Evolutionary conservation across 1,284 basidiomycete genomes (phyloP).

Genomic region (Puccinia triticina): DNA sequence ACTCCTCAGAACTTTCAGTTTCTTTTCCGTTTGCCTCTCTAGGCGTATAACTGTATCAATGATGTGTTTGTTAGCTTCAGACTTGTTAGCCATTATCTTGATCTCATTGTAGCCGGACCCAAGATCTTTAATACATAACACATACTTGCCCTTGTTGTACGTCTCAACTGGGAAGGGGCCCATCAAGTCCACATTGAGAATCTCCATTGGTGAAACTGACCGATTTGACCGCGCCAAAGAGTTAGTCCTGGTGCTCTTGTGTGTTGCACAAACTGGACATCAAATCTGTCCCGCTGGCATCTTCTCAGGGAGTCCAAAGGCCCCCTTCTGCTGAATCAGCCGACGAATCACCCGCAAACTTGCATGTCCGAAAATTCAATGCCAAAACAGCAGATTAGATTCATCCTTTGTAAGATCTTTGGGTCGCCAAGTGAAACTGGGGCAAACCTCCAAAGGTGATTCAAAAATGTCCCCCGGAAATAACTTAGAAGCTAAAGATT

Average conservation of each 20-base stretch:
- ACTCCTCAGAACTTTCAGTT: not conserved
- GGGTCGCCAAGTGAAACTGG: not conserved
- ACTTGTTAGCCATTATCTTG: conserved; percentile 1
- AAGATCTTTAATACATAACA: not conserved
- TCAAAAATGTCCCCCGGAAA: not conserved
- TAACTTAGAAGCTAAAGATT: no score
- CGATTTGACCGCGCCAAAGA: not conserved
- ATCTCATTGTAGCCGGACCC: not conserved
- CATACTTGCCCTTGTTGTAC: not conserved
- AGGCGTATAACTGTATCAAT: not conserved
- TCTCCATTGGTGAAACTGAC: not conserved
- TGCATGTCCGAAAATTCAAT: not conserved
- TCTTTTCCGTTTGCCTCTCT: not conserved
- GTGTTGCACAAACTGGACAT: not conserved
- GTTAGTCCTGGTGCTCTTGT: not conserved
- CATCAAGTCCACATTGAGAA: not conserved
- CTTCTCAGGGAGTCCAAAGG: not conserved
- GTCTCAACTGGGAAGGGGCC: not conserved
- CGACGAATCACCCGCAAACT: not conserved
- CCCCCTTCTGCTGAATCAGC: not conserved
- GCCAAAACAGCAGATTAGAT: not conserved
- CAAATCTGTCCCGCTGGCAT: not conserved
- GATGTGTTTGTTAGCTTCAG: not conserved
- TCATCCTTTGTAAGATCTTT: not conserved
- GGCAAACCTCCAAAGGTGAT: not conserved